A percentile compares a stretch with the other conserved stretches of the same genome.
phyloP scores from a whole-genome alignment of 805 yeast species.

The Metschnikowia gelsemii region DNA sequence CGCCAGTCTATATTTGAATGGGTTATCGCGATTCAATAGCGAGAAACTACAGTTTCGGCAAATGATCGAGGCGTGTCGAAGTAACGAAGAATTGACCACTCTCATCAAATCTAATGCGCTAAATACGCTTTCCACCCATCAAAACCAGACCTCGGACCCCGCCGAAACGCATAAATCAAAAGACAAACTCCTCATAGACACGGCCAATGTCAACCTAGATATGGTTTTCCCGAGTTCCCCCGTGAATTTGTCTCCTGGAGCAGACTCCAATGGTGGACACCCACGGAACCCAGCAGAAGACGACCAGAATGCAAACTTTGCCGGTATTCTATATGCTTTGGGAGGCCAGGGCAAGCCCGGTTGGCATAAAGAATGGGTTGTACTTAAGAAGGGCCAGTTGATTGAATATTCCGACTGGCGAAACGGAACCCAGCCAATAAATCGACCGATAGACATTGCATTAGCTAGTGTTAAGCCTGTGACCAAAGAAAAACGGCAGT shows the following conservation, averaged over 20 bases:
- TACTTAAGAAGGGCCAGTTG: constrained; percentile 63
- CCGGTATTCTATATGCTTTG: constrained; percentile 55
- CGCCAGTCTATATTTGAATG: constrained; percentile 33
- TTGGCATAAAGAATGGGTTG: constrained; percentile 92
- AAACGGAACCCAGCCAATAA: constrained; percentile 57
- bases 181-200: constrained; percentile 3
- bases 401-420: constrained; percentile 81
- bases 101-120: constrained; percentile 30
- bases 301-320: constrained; percentile 32
- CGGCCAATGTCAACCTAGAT: constrained; percentile 21
- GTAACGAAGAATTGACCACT: constrained; percentile 41
- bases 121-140: constrained; percentile 12
- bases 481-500: constrained; percentile 45
- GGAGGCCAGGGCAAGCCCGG: constrained; percentile 63
- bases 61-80: constrained; percentile 38
- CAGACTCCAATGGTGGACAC: constrained; percentile 1
- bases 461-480: constrained; percentile 60
- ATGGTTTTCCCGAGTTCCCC: constrained; percentile 26
- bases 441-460: constrained; percentile 68
- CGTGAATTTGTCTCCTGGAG: constrained; percentile 5
- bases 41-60: constrained; percentile 43
- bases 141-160: not conserved
- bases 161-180: too few relatives aligned
- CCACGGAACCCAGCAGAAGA: constrained; percentile 11
- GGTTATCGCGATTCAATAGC: constrained; percentile 38